Conservation (phyloP, 2,329 filamentous ascomycete genomes). For the Triangularia setosa region DNA sequence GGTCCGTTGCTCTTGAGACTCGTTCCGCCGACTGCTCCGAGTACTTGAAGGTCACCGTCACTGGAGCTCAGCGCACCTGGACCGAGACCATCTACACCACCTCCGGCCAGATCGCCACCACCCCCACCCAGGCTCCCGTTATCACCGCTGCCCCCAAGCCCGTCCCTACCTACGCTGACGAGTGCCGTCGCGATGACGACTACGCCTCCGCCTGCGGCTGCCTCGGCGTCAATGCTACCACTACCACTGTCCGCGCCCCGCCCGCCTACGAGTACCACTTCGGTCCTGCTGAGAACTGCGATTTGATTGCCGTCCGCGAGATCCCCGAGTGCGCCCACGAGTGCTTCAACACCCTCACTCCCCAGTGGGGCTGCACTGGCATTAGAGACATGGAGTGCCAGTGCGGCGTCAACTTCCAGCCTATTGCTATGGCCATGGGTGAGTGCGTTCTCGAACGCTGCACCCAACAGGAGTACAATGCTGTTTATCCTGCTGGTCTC, state of each 20-base stretch:
- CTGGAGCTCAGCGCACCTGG: conserved; percentile 1
- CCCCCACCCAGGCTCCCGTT: neutral
- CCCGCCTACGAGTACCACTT: neutral
- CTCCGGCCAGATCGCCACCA: neutral
- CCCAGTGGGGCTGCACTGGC: neutral
- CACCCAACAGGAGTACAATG: neutral
- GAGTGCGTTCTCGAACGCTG: neutral
- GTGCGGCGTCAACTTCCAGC: neutral
- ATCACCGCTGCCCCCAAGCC: neutral
- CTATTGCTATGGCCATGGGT: neutral
- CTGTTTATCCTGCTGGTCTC: neutral
- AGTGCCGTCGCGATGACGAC: neutral
- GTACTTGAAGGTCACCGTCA: neutral
- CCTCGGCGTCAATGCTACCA: neutral
- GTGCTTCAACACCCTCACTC: neutral
- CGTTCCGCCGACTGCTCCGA: neutral
- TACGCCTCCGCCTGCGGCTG: neutral
- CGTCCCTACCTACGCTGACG: neutral
- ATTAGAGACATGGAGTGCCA: neutral
- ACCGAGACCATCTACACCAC: neutral
- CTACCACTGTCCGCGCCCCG: neutral
- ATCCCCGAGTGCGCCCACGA: neutral
- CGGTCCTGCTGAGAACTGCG: neutral
- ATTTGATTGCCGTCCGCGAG: neutral
- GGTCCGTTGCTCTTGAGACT: neutral